Evolutionary conservation across 2,329 filamentous ascomycete genomes (phyloP), one percentile per base, ranked within the genome.

Genomic region (Berkeleyomyces rouxiae): DNA sequence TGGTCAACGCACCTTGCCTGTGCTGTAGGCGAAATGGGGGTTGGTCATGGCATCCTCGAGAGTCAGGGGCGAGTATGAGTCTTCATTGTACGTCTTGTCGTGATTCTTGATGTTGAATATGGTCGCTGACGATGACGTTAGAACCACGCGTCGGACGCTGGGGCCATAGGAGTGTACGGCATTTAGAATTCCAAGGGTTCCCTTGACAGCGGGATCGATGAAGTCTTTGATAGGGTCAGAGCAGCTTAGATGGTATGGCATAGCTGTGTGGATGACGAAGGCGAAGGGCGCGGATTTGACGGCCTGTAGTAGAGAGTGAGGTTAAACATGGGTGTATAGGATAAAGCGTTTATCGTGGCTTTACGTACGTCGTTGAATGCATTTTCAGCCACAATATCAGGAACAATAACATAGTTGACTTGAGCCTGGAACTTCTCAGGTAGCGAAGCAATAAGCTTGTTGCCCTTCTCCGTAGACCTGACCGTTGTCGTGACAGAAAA

Each of bases 211-310:
- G 0, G 81, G 81, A 57, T 81, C 75, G 7, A 83, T 73, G 33
- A 83, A 73, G 51, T 80, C 77, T 16, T 69, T 71, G 7, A 72
- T 69, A 4, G 73, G 72, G 63, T 77, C 75, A 2, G 80, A 78
- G 57, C 85, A 78, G 58, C 83, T 82, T 70, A 84, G 80, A 68
- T 87, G 84, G 74, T 88, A 91, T 0, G 88, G 87, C 0, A 81
- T 85, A 1, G 87, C 86, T 4, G 86, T 88, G 71, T 90, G 86
- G 60, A 90, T 78, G 58, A 92, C 86, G 55, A 80, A 84, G 68
- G 88, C 84, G 66, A 92, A 87, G 0, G 83, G 81, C 0, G 73
- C 47, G 31, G 64, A 64, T 51, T 55, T 46, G 40, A 64, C 37
- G n/a, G 63, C 53, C 61, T 53, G 36, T 9, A 40, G 23, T 7